Conservation (phyloP, 495 filamentous ascomycete species). For the Stereocaulon alpinum region DNA sequence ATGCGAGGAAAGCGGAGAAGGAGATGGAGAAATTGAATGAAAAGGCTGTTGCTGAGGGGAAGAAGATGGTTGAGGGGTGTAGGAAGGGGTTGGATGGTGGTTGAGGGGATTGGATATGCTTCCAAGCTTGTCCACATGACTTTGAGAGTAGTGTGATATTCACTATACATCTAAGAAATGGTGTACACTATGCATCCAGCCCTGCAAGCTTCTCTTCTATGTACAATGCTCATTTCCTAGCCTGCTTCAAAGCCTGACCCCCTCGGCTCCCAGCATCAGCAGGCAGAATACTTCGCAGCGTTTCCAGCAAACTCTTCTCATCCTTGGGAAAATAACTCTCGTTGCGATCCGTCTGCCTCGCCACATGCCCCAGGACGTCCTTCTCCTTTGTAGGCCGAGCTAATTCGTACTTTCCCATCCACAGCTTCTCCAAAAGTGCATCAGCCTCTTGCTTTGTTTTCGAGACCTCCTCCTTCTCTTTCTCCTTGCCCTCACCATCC, state of each 20-base stretch:
- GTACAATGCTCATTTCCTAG: not conserved
- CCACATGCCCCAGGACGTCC: conserved; percentile 28
- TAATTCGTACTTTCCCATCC: conserved; percentile 39
- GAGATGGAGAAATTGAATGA: conserved; percentile 24
- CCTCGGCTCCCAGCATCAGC: not conserved
- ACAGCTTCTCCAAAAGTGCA: conserved; percentile 61
- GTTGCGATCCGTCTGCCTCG: conserved; percentile 35
- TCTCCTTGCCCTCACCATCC: conserved; percentile 33
- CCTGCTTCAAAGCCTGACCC: not conserved
- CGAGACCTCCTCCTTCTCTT: conserved; percentile 28
- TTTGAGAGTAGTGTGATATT: not conserved
- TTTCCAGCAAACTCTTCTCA: conserved; percentile 35
- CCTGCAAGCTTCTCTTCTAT: not conserved
- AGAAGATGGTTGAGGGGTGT: conserved; percentile 19
- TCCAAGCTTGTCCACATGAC: not conserved
- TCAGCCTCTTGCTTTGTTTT: conserved; percentile 40
- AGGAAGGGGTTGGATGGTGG: conserved; percentile 26
- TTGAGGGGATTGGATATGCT: not conserved
- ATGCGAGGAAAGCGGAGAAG: conserved; percentile 18
- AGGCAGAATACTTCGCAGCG: conserved; percentile 28
- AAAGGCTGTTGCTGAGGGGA: conserved; percentile 16
- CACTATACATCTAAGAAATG: not conserved
- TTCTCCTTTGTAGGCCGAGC: conserved; percentile 10
- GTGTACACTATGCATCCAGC: not conserved
- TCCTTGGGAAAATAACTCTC: conserved; percentile 34